Base-by-base conservation (phyloP, 2,329 filamentous ascomycete genomes). In the Xylaria sp. region DNA sequence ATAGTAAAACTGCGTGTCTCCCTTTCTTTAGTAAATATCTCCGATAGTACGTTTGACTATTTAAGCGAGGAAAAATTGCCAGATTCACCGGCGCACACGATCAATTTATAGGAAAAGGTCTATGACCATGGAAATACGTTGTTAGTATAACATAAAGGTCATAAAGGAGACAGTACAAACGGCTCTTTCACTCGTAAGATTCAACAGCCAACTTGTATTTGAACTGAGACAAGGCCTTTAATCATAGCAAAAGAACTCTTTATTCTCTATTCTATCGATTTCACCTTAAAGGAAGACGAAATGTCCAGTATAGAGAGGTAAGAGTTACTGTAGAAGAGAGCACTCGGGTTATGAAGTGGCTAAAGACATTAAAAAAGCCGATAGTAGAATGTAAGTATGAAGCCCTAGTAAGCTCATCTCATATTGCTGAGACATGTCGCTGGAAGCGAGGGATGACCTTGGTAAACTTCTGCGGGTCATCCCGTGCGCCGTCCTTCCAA, bases 401-500 rank as follows among this genome's bases (percentile, higher is more conserved):
- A n/a, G n/a, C 17, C 0, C 3, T 3, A 20, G 33, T 31, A 53
- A n/a, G 17, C 11, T 6, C 11, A 27, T 49, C 56, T 54, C 56
- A 76, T 49, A 76, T 74, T 5, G 73, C 67, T 15, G 72, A 71
- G 3, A 76, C 73, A 47, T 68, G 70, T 22, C 75, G 61, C 22
- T 73, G 61, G 17, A 77, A 76, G n/a, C 71, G 68, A 0, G 75
- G 75, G 39, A 77, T 72, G 10, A 69, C 57, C 58, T 74, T 76
- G 11, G 76, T 81, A 62, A 84, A 85, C 72, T 79, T 82, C 55
- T 79, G 75, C 4, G 81, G 81, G 20, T 83, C 79, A 51, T 86
- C 82, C 22, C 78, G 72, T 0, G 79, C 79, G 1, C 78, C 78
- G 3, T 79, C 74, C 53, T 81, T 79, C 87, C 87, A 90, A 69